phyloP scores from a whole-genome alignment of 441 rosid genomes.

The Eutrema salsugineum region DNA sequence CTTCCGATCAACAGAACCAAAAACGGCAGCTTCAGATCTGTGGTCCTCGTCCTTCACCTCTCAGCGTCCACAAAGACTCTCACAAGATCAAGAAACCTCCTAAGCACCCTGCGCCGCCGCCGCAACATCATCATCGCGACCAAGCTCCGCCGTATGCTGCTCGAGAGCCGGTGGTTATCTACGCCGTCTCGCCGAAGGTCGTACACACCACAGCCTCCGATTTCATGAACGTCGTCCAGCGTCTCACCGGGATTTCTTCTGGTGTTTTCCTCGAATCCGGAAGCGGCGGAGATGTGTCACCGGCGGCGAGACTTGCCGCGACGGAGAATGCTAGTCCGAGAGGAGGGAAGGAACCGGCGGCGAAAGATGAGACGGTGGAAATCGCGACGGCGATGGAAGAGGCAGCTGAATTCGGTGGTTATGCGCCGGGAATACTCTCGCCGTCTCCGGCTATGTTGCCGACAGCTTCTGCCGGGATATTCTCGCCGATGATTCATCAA shows the following conservation, averaged over 20 bases:
- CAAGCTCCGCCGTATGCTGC: constrained; percentile 20
- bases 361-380: constrained; percentile 21
- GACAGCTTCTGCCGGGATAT: constrained; percentile 35
- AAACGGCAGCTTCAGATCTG: constrained; percentile 49
- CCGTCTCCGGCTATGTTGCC: constrained; percentile 60
- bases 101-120: constrained; percentile 37
- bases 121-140: constrained; percentile 17
- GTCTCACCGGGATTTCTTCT: constrained; percentile 68
- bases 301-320: constrained; percentile 78
- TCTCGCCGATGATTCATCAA: constrained; percentile 31
- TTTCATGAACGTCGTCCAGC: constrained; percentile 67
- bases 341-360: constrained; percentile 27
- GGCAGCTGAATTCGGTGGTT: constrained; percentile 36
- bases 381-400: constrained; percentile 25
- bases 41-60: constrained; percentile 75
- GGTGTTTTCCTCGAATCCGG: constrained; percentile 34
- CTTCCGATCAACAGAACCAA: constrained; percentile 27
- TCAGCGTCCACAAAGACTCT: constrained; percentile 57
- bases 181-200: constrained; percentile 59
- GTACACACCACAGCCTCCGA: constrained; percentile 51
- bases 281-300: constrained; percentile 51
- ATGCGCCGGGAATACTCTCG: constrained; percentile 66
- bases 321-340: constrained; percentile 66
- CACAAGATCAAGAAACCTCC: constrained; percentile 73
- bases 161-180: constrained; percentile 56